A percentile compares a stretch with the other conserved stretches of the same genome.
phyloP scores from a whole-genome alignment of 2,329 filamentous ascomycete genomes.

The Calonectria ilicicola region DNA sequence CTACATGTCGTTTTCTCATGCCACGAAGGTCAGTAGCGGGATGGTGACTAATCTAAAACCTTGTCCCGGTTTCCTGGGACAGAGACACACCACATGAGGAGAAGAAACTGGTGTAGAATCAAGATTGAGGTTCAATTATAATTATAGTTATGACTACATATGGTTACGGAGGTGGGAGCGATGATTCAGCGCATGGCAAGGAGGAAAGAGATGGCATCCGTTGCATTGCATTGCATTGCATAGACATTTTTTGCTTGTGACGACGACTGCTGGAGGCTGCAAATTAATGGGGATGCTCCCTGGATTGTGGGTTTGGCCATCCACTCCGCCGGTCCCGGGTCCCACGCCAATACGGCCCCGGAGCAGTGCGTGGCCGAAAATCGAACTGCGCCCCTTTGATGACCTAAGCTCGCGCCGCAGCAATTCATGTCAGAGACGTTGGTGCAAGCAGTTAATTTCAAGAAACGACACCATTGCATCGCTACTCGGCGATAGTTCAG shows the following conservation, averaged over 20 bases:
- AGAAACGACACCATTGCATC: conserved; percentile 6
- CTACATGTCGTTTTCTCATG: not conserved
- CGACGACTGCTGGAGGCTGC: too few species aligned
- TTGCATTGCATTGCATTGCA: too few species aligned
- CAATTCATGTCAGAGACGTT: conserved; percentile 6
- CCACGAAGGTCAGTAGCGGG: not conserved
- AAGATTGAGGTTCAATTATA: too few species aligned
- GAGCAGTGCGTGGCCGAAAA: conserved; percentile 8
- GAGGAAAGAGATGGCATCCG: too few species aligned
- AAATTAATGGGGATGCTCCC: too few species aligned
- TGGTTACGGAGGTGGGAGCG: too few species aligned
- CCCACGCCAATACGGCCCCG: not conserved
- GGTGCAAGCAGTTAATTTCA: conserved; percentile 5
- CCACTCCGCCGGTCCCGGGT: conserved; percentile 8
- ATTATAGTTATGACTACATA: too few species aligned
- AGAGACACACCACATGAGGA: too few species aligned
- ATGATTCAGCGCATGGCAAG: too few species aligned
- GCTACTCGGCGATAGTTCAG: not conserved
- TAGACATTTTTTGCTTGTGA: too few species aligned
- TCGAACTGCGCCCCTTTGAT: conserved; percentile 34
- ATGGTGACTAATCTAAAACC: not conserved
- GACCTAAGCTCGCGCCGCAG: conserved; percentile 36
- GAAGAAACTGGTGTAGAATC: too few species aligned
- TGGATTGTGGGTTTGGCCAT: not conserved
- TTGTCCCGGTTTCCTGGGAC: too few species aligned